These are phyloP conservation scores for Carallia brachiata DNA, from an alignment of 345 rosid species.

Conservation along the genomic window DNA sequence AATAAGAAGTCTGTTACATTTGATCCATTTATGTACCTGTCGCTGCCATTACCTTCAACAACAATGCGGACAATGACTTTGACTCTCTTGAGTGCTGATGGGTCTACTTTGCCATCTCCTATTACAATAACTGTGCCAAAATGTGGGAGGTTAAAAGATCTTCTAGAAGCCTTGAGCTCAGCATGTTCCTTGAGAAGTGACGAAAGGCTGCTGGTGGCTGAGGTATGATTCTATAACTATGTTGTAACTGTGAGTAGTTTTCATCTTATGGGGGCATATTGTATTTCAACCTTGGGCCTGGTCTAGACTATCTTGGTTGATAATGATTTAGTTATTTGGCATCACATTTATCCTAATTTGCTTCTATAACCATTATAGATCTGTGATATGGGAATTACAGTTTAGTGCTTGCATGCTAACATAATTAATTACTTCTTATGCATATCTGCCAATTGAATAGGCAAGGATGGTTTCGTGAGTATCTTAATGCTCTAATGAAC, in stretches of 20 bases:
- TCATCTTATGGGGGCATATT: background rate
- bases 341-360: no score
- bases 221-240: constrained; percentile 16
- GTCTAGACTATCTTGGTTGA: background rate
- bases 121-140: constrained; percentile 24
- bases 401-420: no score
- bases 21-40: constrained; percentile 32
- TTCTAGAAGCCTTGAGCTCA: constrained; percentile 19
- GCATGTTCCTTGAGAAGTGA: constrained; percentile 24
- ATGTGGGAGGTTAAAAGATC: constrained; percentile 29
- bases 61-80: constrained; percentile 27
- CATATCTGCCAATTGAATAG: no score
- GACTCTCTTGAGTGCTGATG: constrained; percentile 24
- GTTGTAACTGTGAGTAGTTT: background rate
- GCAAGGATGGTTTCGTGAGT: no score
- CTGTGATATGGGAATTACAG: no score
- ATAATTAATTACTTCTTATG: no score
- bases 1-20: constrained; percentile 23
- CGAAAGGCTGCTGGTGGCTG: constrained; percentile 22
- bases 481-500: no score
- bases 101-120: constrained; percentile 20
- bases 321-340: no score
- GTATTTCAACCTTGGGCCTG: background rate
- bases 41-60: constrained; percentile 29
- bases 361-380: no score